Evolutionary conservation across 768 basidiomycete species (phyloP).

Genomic region (Pseudohyphozyma bogoriensis): DNA sequence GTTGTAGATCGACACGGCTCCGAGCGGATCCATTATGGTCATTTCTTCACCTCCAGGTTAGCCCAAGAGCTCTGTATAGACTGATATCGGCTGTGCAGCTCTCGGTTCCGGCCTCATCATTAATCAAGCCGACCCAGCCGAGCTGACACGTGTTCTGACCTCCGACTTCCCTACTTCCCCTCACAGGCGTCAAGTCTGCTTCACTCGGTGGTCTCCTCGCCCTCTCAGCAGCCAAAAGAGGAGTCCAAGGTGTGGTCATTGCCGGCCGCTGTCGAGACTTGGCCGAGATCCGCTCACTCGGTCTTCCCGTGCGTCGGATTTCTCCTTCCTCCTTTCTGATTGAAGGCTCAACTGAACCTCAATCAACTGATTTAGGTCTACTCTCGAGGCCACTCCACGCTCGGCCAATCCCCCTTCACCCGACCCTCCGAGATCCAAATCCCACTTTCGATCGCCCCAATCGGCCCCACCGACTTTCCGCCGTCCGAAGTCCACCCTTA

Average conservation of each 20-base stretch:
- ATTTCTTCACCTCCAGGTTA: slow-evolving; percentile 64
- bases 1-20: slow-evolving; percentile 50
- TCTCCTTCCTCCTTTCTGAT: too few species aligned
- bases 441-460: slow-evolving; percentile 46
- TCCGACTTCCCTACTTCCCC: too few species aligned
- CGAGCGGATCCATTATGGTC: slow-evolving; percentile 56
- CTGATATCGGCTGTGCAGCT: not conserved
- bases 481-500: slow-evolving; percentile 56
- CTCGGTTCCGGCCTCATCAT: not conserved
- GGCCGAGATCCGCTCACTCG: slow-evolving; percentile 57
- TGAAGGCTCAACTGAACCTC: not conserved
- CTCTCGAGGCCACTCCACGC: slow-evolving; percentile 66
- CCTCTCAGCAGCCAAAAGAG: slow-evolving; percentile 59
- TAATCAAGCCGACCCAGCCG: not conserved
- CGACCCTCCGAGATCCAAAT: slow-evolving; percentile 66
- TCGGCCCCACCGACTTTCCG: slow-evolving; percentile 38
- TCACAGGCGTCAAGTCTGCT: slow-evolving; percentile 12
- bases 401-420: slow-evolving; percentile 76
- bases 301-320: slow-evolving; percentile 49
- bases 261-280: slow-evolving; percentile 64
- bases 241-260: slow-evolving; percentile 64
- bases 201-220: slow-evolving; percentile 17
- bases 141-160: too few species aligned
- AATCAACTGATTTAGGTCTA: slow-evolving; percentile 44
- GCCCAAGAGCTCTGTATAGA: slow-evolving; percentile 33